Base-by-base conservation (phyloP, 2,329 filamentous ascomycete species). In the Cladophialophora carrionii region DNA sequence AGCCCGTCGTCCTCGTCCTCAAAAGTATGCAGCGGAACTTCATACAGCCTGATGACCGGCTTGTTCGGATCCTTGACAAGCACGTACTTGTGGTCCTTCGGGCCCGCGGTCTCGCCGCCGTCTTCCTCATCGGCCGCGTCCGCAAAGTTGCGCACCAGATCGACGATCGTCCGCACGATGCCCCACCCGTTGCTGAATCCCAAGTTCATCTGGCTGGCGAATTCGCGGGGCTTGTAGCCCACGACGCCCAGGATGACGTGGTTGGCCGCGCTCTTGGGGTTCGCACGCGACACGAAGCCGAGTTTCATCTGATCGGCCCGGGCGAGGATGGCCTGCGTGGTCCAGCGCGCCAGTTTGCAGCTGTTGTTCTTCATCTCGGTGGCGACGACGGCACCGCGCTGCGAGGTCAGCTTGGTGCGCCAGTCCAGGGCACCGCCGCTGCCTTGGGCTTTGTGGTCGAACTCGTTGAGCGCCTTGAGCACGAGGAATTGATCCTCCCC, bases 341-440 rank as follows among this genome's bases (percentile, higher is more conserved):
- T 96, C 95, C 95, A 99, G 78, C 95, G 86, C 64, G 95, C 95
- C 69, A 99, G 88, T 85, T 99, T 99, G 90, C 92, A 96, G 76
- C 88, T 92, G 87, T 99, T 99, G 87, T 99, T 99, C 91, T 99
- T 99, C 95, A 99, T 99, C 84, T 99, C 95, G 12, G 95, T 99
- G 22, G 95, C 95, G 29, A 99, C 90, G 51, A 99, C 94, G 63
- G 95, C 95, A 87, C 95, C 95, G 74, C 95, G 90, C 83, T 97
- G 93, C 73, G 89, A 92, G 70, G 91, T 90, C 66, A 99, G 87
- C 86, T 99, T 99, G 72, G 88, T 90, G 77, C 95, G 87, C 95
- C 95, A 99, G 85, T 99, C 95, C 59, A 99, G 85, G 62, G 95
- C 95, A 70, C 94, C 92, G 72, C 95, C 95, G 71, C 91, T 91